Evolutionary conservation across 192 early-diverging fungal genomes (phyloP).

Genomic region (Entomortierella lignicola): DNA sequence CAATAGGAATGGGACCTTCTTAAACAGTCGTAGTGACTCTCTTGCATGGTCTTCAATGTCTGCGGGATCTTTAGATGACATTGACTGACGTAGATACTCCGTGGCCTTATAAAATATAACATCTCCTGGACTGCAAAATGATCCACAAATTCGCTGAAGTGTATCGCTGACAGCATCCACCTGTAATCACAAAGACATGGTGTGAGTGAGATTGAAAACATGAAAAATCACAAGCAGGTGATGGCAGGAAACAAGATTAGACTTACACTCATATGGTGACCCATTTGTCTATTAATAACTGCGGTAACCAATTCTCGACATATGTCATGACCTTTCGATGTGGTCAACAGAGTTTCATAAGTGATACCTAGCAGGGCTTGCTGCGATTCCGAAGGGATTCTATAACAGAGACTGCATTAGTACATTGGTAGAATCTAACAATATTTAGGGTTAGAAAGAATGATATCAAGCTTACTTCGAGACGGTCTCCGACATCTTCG

Average conservation of each 20-base stretch:
- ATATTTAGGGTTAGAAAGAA: not conserved
- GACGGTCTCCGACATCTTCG: conserved; percentile 67
- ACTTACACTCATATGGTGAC: conserved; percentile 63
- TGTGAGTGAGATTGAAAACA: not conserved
- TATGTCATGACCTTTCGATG: conserved; percentile 63
- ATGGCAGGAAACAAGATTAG: not conserved
- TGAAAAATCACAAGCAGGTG: not conserved
- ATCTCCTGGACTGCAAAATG: conserved; percentile 72
- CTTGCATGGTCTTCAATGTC: conserved; percentile 52
- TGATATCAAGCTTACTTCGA: conserved; percentile 26
- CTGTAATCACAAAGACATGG: conserved; percentile 10
- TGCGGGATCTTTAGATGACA: conserved; percentile 58
- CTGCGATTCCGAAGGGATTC: conserved; percentile 59
- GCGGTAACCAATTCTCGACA: conserved; percentile 73
- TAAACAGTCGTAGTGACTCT: conserved; percentile 58
- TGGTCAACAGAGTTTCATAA: conserved; percentile 68
- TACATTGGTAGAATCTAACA: not conserved
- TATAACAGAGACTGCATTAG: not conserved
- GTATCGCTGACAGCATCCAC: conserved; percentile 67
- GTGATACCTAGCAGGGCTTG: conserved; percentile 60
- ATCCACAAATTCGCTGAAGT: conserved; percentile 70
- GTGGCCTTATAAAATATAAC: conserved; percentile 74
- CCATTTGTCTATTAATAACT: conserved; percentile 70
- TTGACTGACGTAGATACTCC: conserved; percentile 64
- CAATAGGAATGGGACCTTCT: conserved; percentile 55